Percentiles rank a stretch among this genome's conserved stretches.
Evolutionary conservation across 768 basidiomycete species (phyloP).

Genomic region (Hysterangium stoloniferum): DNA sequence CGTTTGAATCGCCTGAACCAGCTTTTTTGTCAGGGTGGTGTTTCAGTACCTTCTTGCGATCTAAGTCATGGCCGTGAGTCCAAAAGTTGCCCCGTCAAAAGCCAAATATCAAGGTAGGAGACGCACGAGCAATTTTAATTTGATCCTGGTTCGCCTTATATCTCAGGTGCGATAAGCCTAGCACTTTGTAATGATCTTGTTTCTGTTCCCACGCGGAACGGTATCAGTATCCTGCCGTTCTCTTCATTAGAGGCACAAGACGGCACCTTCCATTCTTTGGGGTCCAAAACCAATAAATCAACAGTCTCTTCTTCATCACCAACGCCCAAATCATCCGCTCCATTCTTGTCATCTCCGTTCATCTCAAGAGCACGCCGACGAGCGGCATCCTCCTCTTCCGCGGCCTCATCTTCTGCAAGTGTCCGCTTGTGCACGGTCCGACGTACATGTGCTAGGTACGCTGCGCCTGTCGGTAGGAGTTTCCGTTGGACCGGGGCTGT

Average conservation of each 20-base stretch:
- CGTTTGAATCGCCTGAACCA: slow-evolving; percentile 76
- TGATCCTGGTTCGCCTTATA: slow-evolving; percentile 84
- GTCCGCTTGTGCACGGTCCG: slow-evolving; percentile 68
- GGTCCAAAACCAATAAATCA: slow-evolving; percentile 69
- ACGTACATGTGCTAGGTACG: slow-evolving; percentile 77
- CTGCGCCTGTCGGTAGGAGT: slow-evolving; percentile 80
- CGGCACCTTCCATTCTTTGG: slow-evolving; percentile 95
- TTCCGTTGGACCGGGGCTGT: slow-evolving; percentile 36
- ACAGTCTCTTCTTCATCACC: slow-evolving; percentile 82
- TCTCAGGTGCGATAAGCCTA: slow-evolving; percentile 86
- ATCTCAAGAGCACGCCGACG: slow-evolving; percentile 37
- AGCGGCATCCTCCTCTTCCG: slow-evolving; percentile 45
- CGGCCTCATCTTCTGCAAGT: slow-evolving; percentile 77
- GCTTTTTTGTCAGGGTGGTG: slow-evolving; percentile 98
- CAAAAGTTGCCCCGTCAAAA: neutral
- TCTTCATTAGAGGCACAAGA: neutral
- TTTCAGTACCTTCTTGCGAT: slow-evolving; percentile 97
- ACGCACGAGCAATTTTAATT: slow-evolving; percentile 93
- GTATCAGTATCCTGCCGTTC: neutral
- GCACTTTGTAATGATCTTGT: slow-evolving; percentile 97
- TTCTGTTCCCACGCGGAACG: slow-evolving; percentile 42
- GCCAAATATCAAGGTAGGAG: slow-evolving; percentile 2
- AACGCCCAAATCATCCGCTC: slow-evolving; percentile 83
- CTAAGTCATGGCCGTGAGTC: slow-evolving; percentile 31
- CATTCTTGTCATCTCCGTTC: slow-evolving; percentile 37